Evolutionary conservation across 2,329 filamentous ascomycete genomes (phyloP).

Genomic region (Trichoderma aggressivum): DNA sequence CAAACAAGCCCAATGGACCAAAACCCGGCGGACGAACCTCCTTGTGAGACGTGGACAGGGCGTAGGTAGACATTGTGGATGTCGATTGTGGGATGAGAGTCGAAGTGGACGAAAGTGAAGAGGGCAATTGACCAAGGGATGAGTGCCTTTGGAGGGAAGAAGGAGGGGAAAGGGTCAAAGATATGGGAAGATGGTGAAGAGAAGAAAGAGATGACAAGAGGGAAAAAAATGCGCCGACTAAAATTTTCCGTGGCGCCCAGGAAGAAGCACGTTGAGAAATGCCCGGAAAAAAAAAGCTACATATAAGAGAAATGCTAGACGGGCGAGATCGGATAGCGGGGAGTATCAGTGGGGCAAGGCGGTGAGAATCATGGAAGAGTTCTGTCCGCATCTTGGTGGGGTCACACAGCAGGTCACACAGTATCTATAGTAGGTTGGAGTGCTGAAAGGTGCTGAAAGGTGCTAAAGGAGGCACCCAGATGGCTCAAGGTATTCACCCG

Average conservation of each 20-base stretch:
- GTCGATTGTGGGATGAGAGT: conserved; percentile 32
- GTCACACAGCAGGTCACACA: not conserved
- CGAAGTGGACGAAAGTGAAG: not conserved
- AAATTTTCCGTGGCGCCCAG: conserved; percentile 17
- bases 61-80: conserved; percentile 45
- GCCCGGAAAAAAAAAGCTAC: not conserved
- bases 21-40: conserved; percentile 40
- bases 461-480: not conserved
- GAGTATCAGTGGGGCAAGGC: conserved; percentile 7
- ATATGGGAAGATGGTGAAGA: conserved; percentile 3
- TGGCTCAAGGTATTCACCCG: not conserved
- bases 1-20: not conserved
- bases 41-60: conserved; percentile 53
- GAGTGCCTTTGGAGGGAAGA: not conserved
- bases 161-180: not conserved
- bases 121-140: not conserved
- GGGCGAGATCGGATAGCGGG: conserved; percentile 23
- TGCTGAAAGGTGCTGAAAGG: not conserved
- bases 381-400: not conserved
- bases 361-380: not conserved
- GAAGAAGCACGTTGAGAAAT: not conserved
- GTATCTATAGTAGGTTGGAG: no score
- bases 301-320: not conserved
- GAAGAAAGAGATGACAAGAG: not conserved
- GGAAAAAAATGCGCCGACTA: conserved; percentile 14